phyloP scores from a whole-genome alignment of 805 yeast species.

The Candida loeiensis region DNA sequence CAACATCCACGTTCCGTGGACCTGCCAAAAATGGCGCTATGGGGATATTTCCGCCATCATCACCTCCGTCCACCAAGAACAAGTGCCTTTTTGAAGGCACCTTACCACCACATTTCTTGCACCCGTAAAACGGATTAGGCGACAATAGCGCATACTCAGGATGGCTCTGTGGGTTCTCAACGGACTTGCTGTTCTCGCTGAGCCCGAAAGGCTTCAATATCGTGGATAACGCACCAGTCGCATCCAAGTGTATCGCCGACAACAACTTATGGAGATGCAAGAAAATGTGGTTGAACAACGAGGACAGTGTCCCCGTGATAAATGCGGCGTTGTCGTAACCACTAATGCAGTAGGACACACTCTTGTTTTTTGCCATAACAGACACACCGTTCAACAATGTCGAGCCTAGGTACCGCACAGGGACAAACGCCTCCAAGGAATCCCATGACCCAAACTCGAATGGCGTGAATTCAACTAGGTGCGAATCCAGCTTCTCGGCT shows the following conservation, averaged over 20 bases:
- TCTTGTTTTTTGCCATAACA: conserved; percentile 17
- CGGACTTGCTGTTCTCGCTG: conserved; percentile 22
- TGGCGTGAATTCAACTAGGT: conserved; percentile 58
- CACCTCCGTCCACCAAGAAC: conserved; percentile 47
- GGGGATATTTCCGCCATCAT: conserved; percentile 47
- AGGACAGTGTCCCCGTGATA: conserved; percentile 61
- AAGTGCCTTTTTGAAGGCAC: conserved; percentile 17
- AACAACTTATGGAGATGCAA: conserved; percentile 44
- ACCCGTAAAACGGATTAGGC: conserved; percentile 56
- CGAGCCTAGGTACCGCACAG: conserved; percentile 53
- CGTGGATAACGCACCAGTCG: conserved; percentile 32
- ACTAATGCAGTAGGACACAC: conserved; percentile 38
- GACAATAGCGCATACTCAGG: conserved; percentile 59
- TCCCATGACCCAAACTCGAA: conserved; percentile 73
- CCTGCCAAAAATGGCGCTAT: conserved; percentile 41
- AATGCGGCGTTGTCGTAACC: conserved; percentile 61
- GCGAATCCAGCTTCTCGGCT: conserved; percentile 35
- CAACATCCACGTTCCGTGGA: conserved; percentile 34
- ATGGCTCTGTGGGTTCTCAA: conserved; percentile 31
- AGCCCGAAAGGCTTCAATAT: conserved; percentile 45
- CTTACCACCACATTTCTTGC: neutral
- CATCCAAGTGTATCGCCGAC: conserved; percentile 28
- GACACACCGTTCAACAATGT: conserved; percentile 43
- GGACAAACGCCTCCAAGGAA: conserved; percentile 43
- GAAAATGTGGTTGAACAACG: conserved; percentile 55